Base-by-base conservation (phyloP, 1,284 basidiomycete genomes). In the Ganoderma lingzhi region DNA sequence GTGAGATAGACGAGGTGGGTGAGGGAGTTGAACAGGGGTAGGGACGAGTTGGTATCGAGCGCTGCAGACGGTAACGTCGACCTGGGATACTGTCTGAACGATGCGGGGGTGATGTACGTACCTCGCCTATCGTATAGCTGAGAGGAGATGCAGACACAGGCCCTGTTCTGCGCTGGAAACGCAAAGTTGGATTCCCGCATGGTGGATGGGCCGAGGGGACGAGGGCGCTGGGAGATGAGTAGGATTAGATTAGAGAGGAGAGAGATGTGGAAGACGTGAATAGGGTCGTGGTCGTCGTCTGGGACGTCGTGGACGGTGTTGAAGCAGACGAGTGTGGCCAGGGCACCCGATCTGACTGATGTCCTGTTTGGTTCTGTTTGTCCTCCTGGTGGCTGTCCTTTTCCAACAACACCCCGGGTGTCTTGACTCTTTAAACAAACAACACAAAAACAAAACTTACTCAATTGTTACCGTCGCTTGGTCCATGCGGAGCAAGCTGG, bases 151-250 rank as follows among this genome's bases (percentile, higher is more conserved):
- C 93, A 96, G 64, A 98, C 95, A 79, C 94, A 96, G 17, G 97
- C 97, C 84, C 96, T 90, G 85, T 98, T 98, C 85, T 97, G 96
- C 59, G 92, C 89, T 37, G 97, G 96, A 83, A 97, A 97, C 67
- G 93, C 93, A 84, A 97, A 97, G 87, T 98, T 99, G 78, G 95
- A 95, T 82, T 99, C 97, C 77, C 97, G 90, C 97, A 99, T 99
- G 64, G 51, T 48, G 56, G 68, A 37, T 35, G 15, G 35, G 71
- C 32, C 55, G 64, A 45, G 45, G 10, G 42, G 39, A 6, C 37
- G 61, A 59, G 14, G n/a, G 44, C 51, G 69, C 59, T 4, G 15
- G 17, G 6, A 23, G 41, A 55, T 55, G 45, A 65, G 56, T 44
- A 14, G 32, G 56, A 61, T 30, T 61, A 61, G 59, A 41, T 28